Evolutionary conservation across 2,329 filamentous ascomycete genomes (phyloP).

Genomic region (Fusarium domesticum): DNA sequence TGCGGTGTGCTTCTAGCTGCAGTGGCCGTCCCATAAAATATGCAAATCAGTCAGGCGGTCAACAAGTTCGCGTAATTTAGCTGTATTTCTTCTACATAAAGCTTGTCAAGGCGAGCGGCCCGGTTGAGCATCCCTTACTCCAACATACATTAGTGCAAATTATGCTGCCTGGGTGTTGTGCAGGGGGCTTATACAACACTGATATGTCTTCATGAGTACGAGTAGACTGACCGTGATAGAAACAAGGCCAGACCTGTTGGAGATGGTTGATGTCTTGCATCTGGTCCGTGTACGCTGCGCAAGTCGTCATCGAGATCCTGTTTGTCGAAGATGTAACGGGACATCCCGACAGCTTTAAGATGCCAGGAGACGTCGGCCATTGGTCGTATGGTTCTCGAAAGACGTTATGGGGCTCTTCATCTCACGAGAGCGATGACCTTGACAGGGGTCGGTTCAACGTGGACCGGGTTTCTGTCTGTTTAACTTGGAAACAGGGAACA

Average conservation of each 20-base stretch:
- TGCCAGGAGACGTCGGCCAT: constrained; percentile 20
- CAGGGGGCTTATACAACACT: too few species aligned
- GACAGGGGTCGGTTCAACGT: constrained; percentile 14
- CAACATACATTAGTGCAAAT: constrained; percentile 22
- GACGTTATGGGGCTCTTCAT: constrained; percentile 11
- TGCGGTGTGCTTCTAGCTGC: constrained; percentile 33
- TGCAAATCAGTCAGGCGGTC: constrained; percentile 33
- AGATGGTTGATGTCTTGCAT: constrained; percentile 8
- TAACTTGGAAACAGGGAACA: constrained; percentile 9
- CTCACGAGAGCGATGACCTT: constrained; percentile 21
- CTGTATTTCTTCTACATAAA: constrained; percentile 14
- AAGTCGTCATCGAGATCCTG: constrained; percentile 17
- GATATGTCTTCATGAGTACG: too few species aligned
- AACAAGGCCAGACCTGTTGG: constrained; percentile 4
- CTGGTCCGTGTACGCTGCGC: constrained; percentile 11
- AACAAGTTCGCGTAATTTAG: constrained; percentile 18
- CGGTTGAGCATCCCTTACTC: constrained; percentile 13
- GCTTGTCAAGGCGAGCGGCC: constrained; percentile 3
- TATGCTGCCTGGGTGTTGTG: constrained; percentile 17
- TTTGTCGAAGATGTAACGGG: constrained; percentile 23
- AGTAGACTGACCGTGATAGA: constrained; percentile 1
- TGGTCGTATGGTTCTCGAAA: constrained; percentile 15
- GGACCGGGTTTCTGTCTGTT: neutral
- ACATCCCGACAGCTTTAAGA: constrained; percentile 18
- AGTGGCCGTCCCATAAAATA: constrained; percentile 32